phyloP scores from a whole-genome alignment of 1,139 yeast species.

The Kodamaea anthophila region DNA sequence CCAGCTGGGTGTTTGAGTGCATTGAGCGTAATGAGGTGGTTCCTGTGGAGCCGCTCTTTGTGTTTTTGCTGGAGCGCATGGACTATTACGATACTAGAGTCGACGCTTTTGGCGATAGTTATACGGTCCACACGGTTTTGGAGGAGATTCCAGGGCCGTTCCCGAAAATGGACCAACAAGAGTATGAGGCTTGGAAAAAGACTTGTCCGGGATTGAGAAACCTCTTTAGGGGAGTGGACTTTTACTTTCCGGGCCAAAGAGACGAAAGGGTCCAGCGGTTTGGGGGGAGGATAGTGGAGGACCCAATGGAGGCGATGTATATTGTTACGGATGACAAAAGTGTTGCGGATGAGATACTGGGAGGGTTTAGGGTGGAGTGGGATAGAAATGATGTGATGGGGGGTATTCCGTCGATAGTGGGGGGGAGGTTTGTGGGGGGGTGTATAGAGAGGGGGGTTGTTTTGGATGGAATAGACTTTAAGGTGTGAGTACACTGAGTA shows the following conservation, averaged over 20 bases:
- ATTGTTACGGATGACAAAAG: conserved; percentile 13
- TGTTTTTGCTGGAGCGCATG: conserved; percentile 25
- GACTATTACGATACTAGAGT: conserved; percentile 12
- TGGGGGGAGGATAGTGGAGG: conserved; percentile 23
- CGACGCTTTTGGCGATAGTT: conserved; percentile 56
- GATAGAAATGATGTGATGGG: conserved; percentile 12
- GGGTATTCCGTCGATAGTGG: conserved; percentile 45
- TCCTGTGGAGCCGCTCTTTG: conserved; percentile 55
- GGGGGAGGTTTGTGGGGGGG: conserved; percentile 33
- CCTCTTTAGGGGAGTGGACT: conserved; percentile 18
- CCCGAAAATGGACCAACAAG: conserved; percentile 7
- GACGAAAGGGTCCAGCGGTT: conserved; percentile 21
- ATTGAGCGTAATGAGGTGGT: conserved; percentile 37
- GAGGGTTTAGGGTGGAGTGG: conserved; percentile 10
- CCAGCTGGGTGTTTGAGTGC: conserved; percentile 72
- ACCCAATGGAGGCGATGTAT: conserved; percentile 18
- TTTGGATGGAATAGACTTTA: conserved; percentile 43
- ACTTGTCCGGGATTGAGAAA: conserved; percentile 10
- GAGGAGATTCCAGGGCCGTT: conserved; percentile 4
- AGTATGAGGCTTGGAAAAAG: conserved; percentile 7
- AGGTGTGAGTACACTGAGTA: conserved; percentile 12
- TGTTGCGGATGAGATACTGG: conserved; percentile 1
- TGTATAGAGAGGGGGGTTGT: conserved; percentile 33
- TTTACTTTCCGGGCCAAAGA: conserved; percentile 16
- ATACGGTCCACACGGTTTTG: conserved; percentile 17